A percentile compares a stretch with the other conserved stretches of the same genome.
phyloP scores from a whole-genome alignment of 2,329 filamentous ascomycete species.

The Hansfordia pulvinata region DNA sequence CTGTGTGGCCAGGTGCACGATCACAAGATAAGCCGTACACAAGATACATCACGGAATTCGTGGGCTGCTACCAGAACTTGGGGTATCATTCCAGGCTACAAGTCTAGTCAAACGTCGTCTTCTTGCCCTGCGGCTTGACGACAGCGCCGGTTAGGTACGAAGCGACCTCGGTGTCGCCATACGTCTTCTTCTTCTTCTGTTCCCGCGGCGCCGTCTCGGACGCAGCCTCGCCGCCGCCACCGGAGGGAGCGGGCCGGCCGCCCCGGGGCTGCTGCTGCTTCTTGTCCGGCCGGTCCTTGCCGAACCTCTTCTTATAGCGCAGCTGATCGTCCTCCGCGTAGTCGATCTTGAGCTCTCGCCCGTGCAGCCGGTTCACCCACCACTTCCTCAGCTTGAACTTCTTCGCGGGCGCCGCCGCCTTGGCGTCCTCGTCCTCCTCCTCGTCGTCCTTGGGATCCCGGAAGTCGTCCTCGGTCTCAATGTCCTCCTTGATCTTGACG shows the following conservation, averaged over 20 bases:
- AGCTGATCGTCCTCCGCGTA: constrained; percentile 84
- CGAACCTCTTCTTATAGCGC: constrained; percentile 88
- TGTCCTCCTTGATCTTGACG: constrained; percentile 52
- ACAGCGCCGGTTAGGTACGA: constrained; percentile 62
- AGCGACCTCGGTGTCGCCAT: constrained; percentile 34
- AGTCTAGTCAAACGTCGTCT: constrained; percentile 62
- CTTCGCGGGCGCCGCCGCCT: constrained; percentile 26
- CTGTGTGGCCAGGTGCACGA: too few species aligned
- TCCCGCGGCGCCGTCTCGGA: constrained; percentile 11
- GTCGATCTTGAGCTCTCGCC: constrained; percentile 74
- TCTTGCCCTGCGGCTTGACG: constrained; percentile 66
- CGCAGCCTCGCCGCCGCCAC: constrained; percentile 12
- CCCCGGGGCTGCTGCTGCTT: constrained; percentile 10
- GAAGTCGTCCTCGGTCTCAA: constrained; percentile 50
- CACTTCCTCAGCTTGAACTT: constrained; percentile 53
- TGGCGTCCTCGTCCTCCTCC: constrained; percentile 24
- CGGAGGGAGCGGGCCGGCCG: constrained; percentile 7
- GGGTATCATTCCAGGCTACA: too few species aligned
- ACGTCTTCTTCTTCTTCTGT: constrained; percentile 24
- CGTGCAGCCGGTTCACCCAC: constrained; percentile 76
- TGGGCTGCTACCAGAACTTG: too few species aligned
- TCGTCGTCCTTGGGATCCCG: constrained; percentile 30
- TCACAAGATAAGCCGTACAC: too few species aligned
- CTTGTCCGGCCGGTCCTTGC: constrained; percentile 49
- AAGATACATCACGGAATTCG: too few species aligned